phyloP scores from a whole-genome alignment of 495 filamentous ascomycete genomes.

The Penicillium samsonianum region DNA sequence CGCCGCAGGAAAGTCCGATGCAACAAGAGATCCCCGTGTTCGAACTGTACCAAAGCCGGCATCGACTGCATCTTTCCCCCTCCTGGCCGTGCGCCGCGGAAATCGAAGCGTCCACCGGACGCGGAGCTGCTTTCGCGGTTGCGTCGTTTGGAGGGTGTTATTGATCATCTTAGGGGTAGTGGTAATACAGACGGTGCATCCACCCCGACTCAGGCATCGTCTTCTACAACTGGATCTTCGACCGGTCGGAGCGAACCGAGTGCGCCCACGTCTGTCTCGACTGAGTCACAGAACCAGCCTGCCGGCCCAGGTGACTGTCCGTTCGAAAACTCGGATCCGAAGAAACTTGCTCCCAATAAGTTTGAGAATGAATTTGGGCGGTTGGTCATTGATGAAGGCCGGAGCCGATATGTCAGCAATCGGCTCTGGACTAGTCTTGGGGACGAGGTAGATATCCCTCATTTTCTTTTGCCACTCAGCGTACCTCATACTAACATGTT shows the following conservation, averaged over 20 bases:
- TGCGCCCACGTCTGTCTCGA: not conserved
- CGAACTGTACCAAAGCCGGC: conserved; percentile 76
- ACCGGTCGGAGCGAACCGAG: not conserved
- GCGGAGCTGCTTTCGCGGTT: conserved; percentile 76
- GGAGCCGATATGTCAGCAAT: conserved; percentile 83
- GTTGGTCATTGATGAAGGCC: conserved; percentile 78
- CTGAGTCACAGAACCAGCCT: conserved; percentile 13
- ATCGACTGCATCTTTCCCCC: conserved; percentile 84
- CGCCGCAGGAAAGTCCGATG: conserved; percentile 83
- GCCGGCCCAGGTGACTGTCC: conserved; percentile 28
- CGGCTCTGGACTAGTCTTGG: conserved; percentile 87
- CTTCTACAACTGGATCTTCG: conserved; percentile 8
- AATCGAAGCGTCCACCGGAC: conserved; percentile 66
- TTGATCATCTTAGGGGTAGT: conserved; percentile 59
- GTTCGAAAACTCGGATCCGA: conserved; percentile 30
- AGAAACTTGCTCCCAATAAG: conserved; percentile 28
- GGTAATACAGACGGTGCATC: conserved; percentile 15
- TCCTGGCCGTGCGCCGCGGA: conserved; percentile 76
- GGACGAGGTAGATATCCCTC: conserved; percentile 63
- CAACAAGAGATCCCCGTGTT: conserved; percentile 81
- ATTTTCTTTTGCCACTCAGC: not conserved
- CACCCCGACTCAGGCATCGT: conserved; percentile 8
- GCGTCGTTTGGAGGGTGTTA: conserved; percentile 78
- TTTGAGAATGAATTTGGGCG: conserved; percentile 74
- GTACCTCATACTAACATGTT: conserved; percentile 5